Conservation (phyloP, 2,329 filamentous ascomycete genomes). For the Peltaster fructicola region DNA sequence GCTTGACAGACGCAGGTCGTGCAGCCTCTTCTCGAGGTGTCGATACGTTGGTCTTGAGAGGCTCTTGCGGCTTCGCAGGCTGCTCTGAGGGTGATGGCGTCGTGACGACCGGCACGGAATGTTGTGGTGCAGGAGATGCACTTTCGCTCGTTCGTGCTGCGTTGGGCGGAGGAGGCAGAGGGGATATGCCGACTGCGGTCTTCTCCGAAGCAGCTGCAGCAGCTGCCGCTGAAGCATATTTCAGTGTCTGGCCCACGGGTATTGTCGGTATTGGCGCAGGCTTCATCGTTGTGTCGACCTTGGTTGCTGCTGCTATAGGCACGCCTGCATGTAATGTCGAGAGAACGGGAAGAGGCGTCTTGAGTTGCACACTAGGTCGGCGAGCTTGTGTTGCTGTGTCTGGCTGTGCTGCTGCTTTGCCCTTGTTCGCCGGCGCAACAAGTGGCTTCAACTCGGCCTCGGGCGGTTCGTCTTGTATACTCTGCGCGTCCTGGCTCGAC, state of each 20-base stretch:
- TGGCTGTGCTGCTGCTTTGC: conserved; percentile 33
- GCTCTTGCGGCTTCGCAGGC: conserved; percentile 11
- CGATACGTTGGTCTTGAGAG: conserved; percentile 13
- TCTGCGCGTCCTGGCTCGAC: conserved; percentile 92
- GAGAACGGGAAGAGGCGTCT: conserved; percentile 82
- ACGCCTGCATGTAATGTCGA: conserved; percentile 71
- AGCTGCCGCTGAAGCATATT: conserved; percentile 91
- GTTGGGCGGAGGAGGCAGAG: conserved; percentile 76
- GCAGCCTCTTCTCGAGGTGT: conserved; percentile 12
- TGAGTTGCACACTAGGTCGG: conserved; percentile 74
- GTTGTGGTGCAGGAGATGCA: conserved; percentile 30
- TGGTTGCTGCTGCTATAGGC: conserved; percentile 42
- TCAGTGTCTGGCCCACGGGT: conserved; percentile 74
- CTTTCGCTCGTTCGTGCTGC: conserved; percentile 38
- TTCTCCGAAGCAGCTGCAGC: conserved; percentile 84
- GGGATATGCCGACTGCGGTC: conserved; percentile 76
- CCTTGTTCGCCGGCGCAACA: conserved; percentile 18
- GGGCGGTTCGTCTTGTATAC: conserved; percentile 64
- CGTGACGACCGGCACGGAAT: conserved; percentile 23
- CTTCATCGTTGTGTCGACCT: conserved; percentile 56
- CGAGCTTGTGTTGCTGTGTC: conserved; percentile 44
- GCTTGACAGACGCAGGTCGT: conserved; percentile 11
- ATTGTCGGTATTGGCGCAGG: conserved; percentile 73
- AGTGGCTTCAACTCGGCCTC: too few species aligned
- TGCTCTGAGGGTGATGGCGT: conserved; percentile 18